Evolutionary conservation across 257 asterid species (phyloP).

Genomic region (Prunella vulgaris): DNA sequence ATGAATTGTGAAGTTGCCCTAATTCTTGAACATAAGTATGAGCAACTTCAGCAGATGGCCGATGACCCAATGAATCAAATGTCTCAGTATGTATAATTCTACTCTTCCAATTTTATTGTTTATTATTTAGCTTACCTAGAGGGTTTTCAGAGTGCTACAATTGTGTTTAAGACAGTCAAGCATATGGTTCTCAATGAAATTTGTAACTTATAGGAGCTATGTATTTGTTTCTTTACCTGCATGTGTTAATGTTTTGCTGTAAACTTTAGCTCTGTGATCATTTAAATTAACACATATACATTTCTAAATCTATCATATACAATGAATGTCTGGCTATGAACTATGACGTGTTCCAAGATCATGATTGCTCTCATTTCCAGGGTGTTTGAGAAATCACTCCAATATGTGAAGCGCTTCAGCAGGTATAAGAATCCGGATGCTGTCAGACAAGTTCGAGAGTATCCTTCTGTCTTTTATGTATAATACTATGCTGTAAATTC

Average conservation of each 20-base stretch:
- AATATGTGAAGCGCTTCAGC: constrained; percentile 97
- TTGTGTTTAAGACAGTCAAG: neutral
- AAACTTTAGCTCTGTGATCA: neutral
- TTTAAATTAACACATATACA: neutral
- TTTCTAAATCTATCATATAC: neutral
- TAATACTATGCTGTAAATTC: neutral
- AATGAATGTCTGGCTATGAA: neutral
- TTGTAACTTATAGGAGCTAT: neutral
- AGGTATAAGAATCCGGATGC: constrained; percentile 97
- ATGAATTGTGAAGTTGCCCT: constrained; percentile 94
- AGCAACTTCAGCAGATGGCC: constrained; percentile 91
- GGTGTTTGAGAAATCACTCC: constrained; percentile 95
- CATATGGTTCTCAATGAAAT: neutral
- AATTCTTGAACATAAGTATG: constrained; percentile 88
- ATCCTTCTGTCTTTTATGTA: constrained; percentile 43
- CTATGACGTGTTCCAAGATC: constrained; percentile 4
- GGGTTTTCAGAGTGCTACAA: neutral
- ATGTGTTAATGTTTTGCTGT: neutral
- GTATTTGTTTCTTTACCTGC: neutral
- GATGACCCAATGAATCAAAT: constrained; percentile 86
- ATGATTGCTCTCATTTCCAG: constrained; percentile 35
- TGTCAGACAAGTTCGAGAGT: constrained; percentile 99
- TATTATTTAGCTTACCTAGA: neutral
- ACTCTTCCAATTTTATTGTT: neutral
- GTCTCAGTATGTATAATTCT: constrained; percentile 64